Evolutionary conservation across 2,329 filamentous ascomycete genomes (phyloP).

Genomic region (Ophiostoma ips): DNA sequence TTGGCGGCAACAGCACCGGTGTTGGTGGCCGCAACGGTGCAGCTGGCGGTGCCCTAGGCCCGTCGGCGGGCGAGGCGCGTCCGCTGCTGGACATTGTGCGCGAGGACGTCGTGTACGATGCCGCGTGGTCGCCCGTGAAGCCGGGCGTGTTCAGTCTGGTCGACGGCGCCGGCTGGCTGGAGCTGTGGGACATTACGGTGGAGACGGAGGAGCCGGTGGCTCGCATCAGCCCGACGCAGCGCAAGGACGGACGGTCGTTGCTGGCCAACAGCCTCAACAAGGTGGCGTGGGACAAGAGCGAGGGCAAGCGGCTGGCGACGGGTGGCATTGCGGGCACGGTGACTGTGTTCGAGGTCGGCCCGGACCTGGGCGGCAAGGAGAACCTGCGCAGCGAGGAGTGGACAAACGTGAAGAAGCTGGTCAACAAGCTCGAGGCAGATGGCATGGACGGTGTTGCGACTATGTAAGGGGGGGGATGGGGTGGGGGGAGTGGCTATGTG

Average conservation of each 20-base stretch:
- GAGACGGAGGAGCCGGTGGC: conserved; percentile 88
- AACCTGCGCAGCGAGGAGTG: conserved; percentile 77
- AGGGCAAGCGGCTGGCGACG: conserved; percentile 75
- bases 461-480: not conserved
- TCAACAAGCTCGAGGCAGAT: conserved; percentile 57
- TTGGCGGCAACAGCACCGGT: conserved; percentile 20
- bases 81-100: conserved; percentile 83
- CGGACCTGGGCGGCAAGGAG: conserved; percentile 72
- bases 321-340: conserved; percentile 85
- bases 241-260: conserved; percentile 52
- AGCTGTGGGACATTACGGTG: conserved; percentile 88
- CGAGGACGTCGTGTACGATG: conserved; percentile 95
- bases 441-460: conserved; percentile 29
- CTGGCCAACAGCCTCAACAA: conserved; percentile 84
- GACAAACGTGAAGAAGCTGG: conserved; percentile 80
- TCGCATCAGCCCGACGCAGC: conserved; percentile 55
- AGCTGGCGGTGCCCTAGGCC: not conserved
- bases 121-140: conserved; percentile 85
- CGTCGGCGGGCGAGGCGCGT: conserved; percentile 32
- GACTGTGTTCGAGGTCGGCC: conserved; percentile 84
- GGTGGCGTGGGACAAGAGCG: conserved; percentile 80
- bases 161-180: conserved; percentile 80
- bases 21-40: conserved; percentile 15
- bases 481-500: too few species aligned
- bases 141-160: conserved; percentile 91